Evolutionary conservation across 2,329 filamentous ascomycete genomes (phyloP), one percentile per base, ranked within the genome.

Genomic region (Aspergillus ochraceus): DNA sequence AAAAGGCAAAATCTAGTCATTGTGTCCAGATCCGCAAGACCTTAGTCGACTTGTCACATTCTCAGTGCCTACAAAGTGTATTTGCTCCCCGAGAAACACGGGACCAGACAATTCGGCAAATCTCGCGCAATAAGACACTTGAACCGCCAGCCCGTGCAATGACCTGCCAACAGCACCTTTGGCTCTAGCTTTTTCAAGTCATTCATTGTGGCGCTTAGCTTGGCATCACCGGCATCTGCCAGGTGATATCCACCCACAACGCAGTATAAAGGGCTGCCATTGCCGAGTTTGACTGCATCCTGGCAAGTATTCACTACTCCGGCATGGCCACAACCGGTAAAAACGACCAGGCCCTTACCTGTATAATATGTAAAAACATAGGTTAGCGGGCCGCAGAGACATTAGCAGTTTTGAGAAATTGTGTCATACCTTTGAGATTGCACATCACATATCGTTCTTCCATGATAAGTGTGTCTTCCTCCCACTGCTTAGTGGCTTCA

Each of bases 91-190:
- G 58, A 60, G 14, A 60, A 60, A 32, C 54, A 55, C 6, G 58
- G 58, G 3, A 60, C 58, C n/a, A 57, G 45, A 54, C 58, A 57
- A 32, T 47, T 49, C 1, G 58, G 51, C 30, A 60, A 4, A 24
- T 56, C 58, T 22, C 49, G 36, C 14, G 47, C 58, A 49, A 60
- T 57, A 24, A 17, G 39, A 32, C 54, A 60, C 26, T 60, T 60
- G 49, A 57, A 60, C 39, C 58, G 22, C 58, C 53, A 60, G 49
- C 58, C 54, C 12, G 58, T 60, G 29, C 58, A 60, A 49, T 60
- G 54, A 11, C 58, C 54, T 9, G 58, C 49, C 4, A 60, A 49
- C 24, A 57, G 17, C 1, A 56, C 49, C 49, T 57, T 57, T 3
- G 54, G 53, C 4, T 56, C 54, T 2, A 60, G 22, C 29, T 24